Conservation (phyloP, 108 stramenopile species). For the Chaetoceros tenuissimus region DNA sequence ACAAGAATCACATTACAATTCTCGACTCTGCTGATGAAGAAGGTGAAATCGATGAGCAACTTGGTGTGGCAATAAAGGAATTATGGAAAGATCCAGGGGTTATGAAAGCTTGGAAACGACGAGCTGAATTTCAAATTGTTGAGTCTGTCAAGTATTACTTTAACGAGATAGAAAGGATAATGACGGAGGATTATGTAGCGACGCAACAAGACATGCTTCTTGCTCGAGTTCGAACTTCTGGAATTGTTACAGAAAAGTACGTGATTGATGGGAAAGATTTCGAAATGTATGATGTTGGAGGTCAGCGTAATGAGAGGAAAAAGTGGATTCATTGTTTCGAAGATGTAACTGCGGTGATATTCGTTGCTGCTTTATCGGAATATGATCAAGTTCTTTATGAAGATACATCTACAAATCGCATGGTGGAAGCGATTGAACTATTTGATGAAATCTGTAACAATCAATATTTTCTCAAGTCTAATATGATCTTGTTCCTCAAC, state of each 20-base stretch:
- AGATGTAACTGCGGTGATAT: conserved; percentile 97
- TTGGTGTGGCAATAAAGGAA: conserved; percentile 45
- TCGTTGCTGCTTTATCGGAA: conserved; percentile 93
- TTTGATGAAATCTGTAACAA: conserved; percentile 96
- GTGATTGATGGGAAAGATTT: conserved; percentile 85
- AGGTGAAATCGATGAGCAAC: conserved; percentile 31
- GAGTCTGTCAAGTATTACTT: conserved; percentile 77
- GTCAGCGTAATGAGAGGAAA: conserved; percentile 79
- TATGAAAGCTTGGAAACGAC: conserved; percentile 58
- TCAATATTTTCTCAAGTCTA: conserved; percentile 86
- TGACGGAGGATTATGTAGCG: conserved; percentile 59
- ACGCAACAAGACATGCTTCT: conserved; percentile 91
- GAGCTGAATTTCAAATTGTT: conserved; percentile 66
- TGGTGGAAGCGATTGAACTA: conserved; percentile 93
- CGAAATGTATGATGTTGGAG: conserved; percentile 95
- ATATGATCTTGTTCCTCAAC: conserved; percentile 93
- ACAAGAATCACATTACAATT: conserved; percentile 31
- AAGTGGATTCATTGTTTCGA: conserved; percentile 96
- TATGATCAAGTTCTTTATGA: conserved; percentile 96
- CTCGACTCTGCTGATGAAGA: conserved; percentile 24
- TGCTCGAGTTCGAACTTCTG: conserved; percentile 93
- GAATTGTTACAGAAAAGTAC: conserved; percentile 86
- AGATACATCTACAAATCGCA: conserved; percentile 91
- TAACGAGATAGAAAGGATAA: conserved; percentile 63
- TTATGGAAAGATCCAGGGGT: conserved; percentile 54